Evolutionary conservation across 495 filamentous ascomycete genomes (phyloP).

Genomic region (Copromyces sp.): DNA sequence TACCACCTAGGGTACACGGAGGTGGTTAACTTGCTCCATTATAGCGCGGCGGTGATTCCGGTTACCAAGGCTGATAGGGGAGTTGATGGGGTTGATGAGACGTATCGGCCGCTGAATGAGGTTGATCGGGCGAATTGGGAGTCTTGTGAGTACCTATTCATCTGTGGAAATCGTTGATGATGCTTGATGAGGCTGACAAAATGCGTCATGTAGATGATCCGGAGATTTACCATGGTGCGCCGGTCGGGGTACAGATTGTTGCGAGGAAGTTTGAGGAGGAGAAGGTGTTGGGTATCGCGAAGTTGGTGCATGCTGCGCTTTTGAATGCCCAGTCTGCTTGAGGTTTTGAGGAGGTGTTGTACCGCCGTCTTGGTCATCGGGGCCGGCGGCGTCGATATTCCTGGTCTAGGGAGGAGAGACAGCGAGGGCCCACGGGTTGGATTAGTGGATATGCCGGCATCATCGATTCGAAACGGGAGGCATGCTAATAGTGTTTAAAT

Average conservation of each 20-base stretch:
- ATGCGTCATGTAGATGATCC: conserved; percentile 24
- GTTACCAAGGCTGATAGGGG: conserved; percentile 35
- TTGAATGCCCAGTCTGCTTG: not conserved
- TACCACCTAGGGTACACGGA: conserved; percentile 28
- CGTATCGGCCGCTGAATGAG: conserved; percentile 24
- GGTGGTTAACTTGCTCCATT: conserved; percentile 35
- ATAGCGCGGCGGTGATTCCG: conserved; percentile 34
- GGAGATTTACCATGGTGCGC: conserved; percentile 36
- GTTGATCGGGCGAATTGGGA: conserved; percentile 28
- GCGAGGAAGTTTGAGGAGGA: conserved; percentile 40
- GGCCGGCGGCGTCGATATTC: not conserved
- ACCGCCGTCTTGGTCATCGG: not conserved
- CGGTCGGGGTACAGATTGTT: conserved; percentile 40
- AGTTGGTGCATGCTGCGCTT: conserved; percentile 12
- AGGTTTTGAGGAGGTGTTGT: not conserved
- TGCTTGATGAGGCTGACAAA: no score
- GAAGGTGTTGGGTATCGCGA: conserved; percentile 31
- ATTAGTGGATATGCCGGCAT: not conserved
- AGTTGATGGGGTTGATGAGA: conserved; percentile 19
- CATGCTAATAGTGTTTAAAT: no score
- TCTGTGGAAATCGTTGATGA: no score
- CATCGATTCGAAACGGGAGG: no score
- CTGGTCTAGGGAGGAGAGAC: not conserved
- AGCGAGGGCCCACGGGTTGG: not conserved
- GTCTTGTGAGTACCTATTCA: conserved; percentile 15